These are phyloP conservation scores for Bruguiera hainesii DNA, from an alignment of 441 rosid genomes.

Conservation along the genomic window DNA sequence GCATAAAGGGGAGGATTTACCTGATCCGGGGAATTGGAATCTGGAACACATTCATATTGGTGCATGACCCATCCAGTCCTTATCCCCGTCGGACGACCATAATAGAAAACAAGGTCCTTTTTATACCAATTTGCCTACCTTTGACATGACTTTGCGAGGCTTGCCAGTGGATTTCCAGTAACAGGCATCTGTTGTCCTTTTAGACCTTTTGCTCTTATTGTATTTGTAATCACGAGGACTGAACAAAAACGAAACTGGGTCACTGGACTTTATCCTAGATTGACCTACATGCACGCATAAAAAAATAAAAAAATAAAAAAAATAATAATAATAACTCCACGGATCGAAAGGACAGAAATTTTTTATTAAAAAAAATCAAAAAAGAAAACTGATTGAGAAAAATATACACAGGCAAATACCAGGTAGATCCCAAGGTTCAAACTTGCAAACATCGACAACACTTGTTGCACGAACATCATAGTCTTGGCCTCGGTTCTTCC, in stretches of 20 bases:
- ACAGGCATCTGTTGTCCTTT: conserved; percentile 35
- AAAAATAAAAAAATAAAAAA: background rate
- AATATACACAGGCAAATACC: conserved; percentile 12
- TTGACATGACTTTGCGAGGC: conserved; percentile 21
- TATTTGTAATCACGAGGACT: conserved; percentile 23
- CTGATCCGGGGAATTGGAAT: background rate
- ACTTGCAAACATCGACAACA: conserved; percentile 32
- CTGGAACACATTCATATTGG: conserved; percentile 6
- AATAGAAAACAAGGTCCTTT: conserved; percentile 8
- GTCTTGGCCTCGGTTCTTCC: conserved; percentile 17
- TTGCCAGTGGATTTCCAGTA: conserved; percentile 53
- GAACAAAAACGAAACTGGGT: conserved; percentile 46
- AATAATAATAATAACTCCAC: background rate
- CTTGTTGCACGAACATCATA: conserved; percentile 1
- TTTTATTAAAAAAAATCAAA: background rate
- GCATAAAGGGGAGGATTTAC: background rate
- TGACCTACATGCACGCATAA: conserved; percentile 19
- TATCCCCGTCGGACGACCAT: background rate
- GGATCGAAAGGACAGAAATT: background rate
- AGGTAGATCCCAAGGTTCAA: conserved; percentile 48
- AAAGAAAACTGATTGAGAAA: background rate
- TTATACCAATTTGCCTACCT: conserved; percentile 12
- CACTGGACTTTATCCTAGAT: conserved; percentile 20
- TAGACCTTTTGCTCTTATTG: conserved; percentile 12
- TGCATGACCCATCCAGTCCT: conserved; percentile 17